Percentiles rank a stretch among this genome's conserved stretches.
Evolutionary conservation across 768 basidiomycete species (phyloP).

Genomic region (Suillus clintonianus): DNA sequence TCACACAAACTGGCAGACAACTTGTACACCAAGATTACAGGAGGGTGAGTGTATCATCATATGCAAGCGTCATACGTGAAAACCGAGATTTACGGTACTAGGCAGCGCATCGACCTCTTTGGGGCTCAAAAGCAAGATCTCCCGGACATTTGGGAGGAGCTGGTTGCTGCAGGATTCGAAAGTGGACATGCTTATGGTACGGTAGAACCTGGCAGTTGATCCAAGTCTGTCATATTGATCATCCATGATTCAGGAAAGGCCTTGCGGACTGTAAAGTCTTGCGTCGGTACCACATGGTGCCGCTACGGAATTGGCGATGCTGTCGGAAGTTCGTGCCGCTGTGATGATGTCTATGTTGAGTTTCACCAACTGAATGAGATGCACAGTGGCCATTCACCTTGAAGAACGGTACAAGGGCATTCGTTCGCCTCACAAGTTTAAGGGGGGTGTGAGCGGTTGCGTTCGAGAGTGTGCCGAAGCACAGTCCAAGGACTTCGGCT

Average conservation of each 20-base stretch:
- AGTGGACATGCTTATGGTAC: constrained; percentile 78
- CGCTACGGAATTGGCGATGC: constrained; percentile 76
- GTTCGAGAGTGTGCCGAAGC: constrained; percentile 79
- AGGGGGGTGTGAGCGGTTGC: constrained; percentile 77
- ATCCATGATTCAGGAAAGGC: constrained; percentile 36
- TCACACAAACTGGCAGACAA: constrained; percentile 29
- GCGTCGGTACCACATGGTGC: constrained; percentile 74
- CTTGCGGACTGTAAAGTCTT: constrained; percentile 74
- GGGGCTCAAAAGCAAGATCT: constrained; percentile 71
- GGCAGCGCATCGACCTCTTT: constrained; percentile 70
- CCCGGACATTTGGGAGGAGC: constrained; percentile 67
- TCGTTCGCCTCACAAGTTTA: constrained; percentile 71
- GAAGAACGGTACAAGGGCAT: constrained; percentile 76
- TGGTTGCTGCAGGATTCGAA: constrained; percentile 67
- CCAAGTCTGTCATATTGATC: not conserved
- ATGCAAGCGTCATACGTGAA: not conserved
- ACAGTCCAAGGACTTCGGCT: constrained; percentile 72
- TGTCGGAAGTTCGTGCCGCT: constrained; percentile 48
- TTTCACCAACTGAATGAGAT: not conserved
- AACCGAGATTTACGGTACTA: constrained; percentile 23
- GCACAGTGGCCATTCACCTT: constrained; percentile 60
- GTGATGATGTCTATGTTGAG: constrained; percentile 4
- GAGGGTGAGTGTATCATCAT: constrained; percentile 24
- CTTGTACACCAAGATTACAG: constrained; percentile 66
- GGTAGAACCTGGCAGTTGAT: not conserved